A percentile compares a stretch with the other conserved stretches of the same genome.
Conservation (phyloP, 306 rosid species). For the Trifolium pratense region DNA sequence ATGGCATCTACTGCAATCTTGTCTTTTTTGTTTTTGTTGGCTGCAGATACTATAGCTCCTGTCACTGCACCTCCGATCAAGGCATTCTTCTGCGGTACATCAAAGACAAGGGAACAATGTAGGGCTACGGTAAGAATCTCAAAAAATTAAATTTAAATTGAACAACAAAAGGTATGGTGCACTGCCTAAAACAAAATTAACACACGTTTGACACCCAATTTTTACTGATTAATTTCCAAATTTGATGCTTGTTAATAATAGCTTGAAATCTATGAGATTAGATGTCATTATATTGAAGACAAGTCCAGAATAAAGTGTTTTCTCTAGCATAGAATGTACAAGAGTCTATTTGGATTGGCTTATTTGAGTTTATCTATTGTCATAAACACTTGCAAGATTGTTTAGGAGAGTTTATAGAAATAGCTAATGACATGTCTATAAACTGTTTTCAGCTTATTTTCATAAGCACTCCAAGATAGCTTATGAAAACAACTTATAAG, state of each 20-base stretch:
- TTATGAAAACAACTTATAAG: too few species aligned
- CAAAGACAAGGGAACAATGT: slow-evolving; percentile 35
- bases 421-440: too few species aligned
- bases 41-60: slow-evolving; percentile 79
- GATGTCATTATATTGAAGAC: slow-evolving; percentile 20
- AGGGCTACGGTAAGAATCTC: slow-evolving; percentile 12
- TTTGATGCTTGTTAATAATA: slow-evolving; percentile 14
- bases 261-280: slow-evolving; percentile 5
- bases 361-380: too few species aligned
- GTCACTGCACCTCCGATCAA: slow-evolving; percentile 88
- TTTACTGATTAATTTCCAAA: neutral
- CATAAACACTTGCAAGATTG: too few species aligned
- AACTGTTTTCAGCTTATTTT: too few species aligned
- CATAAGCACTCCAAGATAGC: too few species aligned
- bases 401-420: too few species aligned
- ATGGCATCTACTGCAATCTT: slow-evolving; percentile 69
- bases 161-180: slow-evolving; percentile 15
- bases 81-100: slow-evolving; percentile 81
- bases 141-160: slow-evolving; percentile 16
- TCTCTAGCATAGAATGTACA: slow-evolving; percentile 21
- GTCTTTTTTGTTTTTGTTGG: slow-evolving; percentile 50
- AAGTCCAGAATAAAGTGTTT: slow-evolving; percentile 1
- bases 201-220: slow-evolving; percentile 10
- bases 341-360: too few species aligned
- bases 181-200: slow-evolving; percentile 1